Evolutionary conservation across 345 rosid species (phyloP), one percentile per base, ranked within the genome.

Genomic region (Ailanthus altissimus): DNA sequence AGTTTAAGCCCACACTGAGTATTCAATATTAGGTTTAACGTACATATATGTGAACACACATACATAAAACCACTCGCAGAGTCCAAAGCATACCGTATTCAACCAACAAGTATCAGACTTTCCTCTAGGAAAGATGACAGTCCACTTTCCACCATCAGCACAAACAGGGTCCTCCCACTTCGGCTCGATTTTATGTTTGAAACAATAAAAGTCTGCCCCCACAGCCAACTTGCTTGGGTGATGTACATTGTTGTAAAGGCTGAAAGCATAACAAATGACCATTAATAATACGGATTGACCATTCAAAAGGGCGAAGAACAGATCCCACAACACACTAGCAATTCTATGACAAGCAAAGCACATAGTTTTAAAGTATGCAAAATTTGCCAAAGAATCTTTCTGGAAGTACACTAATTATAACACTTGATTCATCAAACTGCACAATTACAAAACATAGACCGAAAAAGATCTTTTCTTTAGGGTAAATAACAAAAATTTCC

Each of bases 81-180:
- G 58, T 42, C 13, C 26, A 80, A 73, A 63, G 58, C 77, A 9
- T 85, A 94, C 97, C 60, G 98, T 92, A 80, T 91, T 84, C 77
- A 96, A 82, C 97, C 99, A 96, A 80, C 23, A 54, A 9, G 83
- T 85, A 79, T 96, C 99, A 56, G 95, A 89, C 80, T 91, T 92
- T 46, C 81, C 91, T 80, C 65, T 88, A 0, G 16, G 4, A 67
- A 82, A 81, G 47, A 74, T 82, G 76, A 91, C 81, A 53, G 95
- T 91, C 99, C 99, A 96, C 83, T 88, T 96, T 64, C 99, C 98
- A 63, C 99, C 99, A 45, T 93, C 90, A 28, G 95, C 92, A 81
- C 98, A 96, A 32, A 93, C 86, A 58, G 98, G 99, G 78, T 93
- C 98, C 85, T 96, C 98, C 98, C 98, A 94, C 72, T 94, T 96